A percentile compares a stretch with the other conserved stretches of the same genome.
Conservation (phyloP, 1,284 basidiomycete genomes). For the Boletus sp. region DNA sequence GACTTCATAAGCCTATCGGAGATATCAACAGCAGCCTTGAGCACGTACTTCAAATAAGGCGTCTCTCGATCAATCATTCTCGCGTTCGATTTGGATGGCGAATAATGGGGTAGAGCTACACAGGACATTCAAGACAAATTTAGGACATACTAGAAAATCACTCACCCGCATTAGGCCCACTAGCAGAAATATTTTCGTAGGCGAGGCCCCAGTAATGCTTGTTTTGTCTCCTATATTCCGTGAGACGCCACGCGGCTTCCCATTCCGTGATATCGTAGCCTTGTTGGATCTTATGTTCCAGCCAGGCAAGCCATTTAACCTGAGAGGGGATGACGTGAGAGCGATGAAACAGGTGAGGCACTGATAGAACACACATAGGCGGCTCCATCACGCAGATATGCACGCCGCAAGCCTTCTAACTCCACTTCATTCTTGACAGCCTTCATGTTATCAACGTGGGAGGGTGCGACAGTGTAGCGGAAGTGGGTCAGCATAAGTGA, state of each 20-base stretch:
- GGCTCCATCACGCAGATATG: slow-evolving; percentile 88
- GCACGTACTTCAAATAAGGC: slow-evolving; percentile 84
- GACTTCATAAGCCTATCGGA: slow-evolving; percentile 17
- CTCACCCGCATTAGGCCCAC: slow-evolving; percentile 78
- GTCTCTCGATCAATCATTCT: slow-evolving; percentile 70
- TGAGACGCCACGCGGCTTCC: slow-evolving; percentile 83
- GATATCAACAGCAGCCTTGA: slow-evolving; percentile 10
- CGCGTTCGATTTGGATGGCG: slow-evolving; percentile 70
- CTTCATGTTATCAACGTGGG: slow-evolving; percentile 76
- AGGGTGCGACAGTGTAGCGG: slow-evolving; percentile 66
- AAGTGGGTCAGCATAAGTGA: slow-evolving; percentile 75
- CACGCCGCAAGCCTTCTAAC: slow-evolving; percentile 76
- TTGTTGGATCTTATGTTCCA: slow-evolving; percentile 75
- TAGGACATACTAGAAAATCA: slow-evolving; percentile 1
- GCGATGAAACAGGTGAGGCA: slow-evolving; percentile 4
- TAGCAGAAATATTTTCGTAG: slow-evolving; percentile 91
- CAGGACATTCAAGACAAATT: slow-evolving; percentile 7
- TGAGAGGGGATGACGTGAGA: slow-evolving; percentile 27
- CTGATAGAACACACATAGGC: slow-evolving; percentile 65
- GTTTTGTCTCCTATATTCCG: slow-evolving; percentile 71
- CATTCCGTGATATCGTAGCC: slow-evolving; percentile 87
- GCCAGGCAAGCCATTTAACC: slow-evolving; percentile 84
- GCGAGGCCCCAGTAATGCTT: slow-evolving; percentile 85
- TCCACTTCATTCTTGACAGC: slow-evolving; percentile 86
- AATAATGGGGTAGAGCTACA: slow-evolving; percentile 86